A percentile compares a stretch with the other conserved stretches of the same genome.
Conservation (phyloP, 768 basidiomycete genomes). For the Suillus alpinus region DNA sequence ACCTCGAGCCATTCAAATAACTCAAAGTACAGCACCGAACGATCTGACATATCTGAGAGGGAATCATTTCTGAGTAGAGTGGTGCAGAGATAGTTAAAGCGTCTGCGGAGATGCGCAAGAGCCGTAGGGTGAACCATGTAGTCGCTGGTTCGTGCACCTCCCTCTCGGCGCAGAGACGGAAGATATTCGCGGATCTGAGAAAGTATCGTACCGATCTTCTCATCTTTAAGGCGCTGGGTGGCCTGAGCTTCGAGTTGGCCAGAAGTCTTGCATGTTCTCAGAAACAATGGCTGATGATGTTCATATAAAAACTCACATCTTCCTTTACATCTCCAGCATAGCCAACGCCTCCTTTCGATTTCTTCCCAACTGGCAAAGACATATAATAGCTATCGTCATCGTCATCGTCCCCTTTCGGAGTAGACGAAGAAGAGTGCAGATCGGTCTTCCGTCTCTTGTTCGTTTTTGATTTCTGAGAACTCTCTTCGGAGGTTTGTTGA, state of each 20-base stretch:
- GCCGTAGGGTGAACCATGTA: slow-evolving; percentile 91
- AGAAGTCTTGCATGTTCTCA: slow-evolving; percentile 51
- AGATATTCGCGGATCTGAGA: slow-evolving; percentile 76
- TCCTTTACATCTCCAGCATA: slow-evolving; percentile 84
- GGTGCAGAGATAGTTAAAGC: slow-evolving; percentile 87
- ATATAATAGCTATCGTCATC: slow-evolving; percentile 52
- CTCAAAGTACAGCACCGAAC: slow-evolving; percentile 81
- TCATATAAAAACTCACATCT: slow-evolving; percentile 58
- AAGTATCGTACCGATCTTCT: slow-evolving; percentile 67
- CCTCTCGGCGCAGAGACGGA: slow-evolving; percentile 72
- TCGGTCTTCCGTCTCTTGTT: slow-evolving; percentile 42
- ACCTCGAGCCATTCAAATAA: slow-evolving; percentile 93
- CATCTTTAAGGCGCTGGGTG: slow-evolving; percentile 72
- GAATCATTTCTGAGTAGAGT: slow-evolving; percentile 89
- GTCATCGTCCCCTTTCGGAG: slow-evolving; percentile 42
- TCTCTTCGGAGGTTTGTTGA: slow-evolving; percentile 30
- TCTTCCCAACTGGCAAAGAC: slow-evolving; percentile 49
- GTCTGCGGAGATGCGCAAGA: slow-evolving; percentile 84
- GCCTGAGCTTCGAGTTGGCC: slow-evolving; percentile 79
- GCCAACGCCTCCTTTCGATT: slow-evolving; percentile 76
- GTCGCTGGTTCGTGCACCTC: slow-evolving; percentile 81
- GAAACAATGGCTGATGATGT: neutral
- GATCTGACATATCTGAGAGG: slow-evolving; percentile 90
- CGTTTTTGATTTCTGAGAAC: slow-evolving; percentile 27
- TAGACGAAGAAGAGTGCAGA: slow-evolving; percentile 19